Conservation (phyloP, 306 rosid genomes). For the Benincasa hispida region DNA sequence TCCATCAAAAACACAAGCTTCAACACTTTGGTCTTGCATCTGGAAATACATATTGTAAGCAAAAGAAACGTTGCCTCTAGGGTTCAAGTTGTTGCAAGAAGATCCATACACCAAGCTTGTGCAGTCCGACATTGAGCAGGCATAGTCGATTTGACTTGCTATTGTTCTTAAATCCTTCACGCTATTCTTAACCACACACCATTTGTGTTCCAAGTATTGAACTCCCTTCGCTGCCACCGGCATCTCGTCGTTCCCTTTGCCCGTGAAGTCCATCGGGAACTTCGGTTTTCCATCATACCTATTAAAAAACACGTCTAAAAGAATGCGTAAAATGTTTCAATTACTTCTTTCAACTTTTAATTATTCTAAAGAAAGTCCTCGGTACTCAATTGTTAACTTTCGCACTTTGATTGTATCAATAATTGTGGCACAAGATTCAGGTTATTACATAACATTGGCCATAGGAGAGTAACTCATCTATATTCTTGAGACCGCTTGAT, state of each 20-base stretch:
- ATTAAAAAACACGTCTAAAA: neutral
- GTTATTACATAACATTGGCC: too few relatives aligned
- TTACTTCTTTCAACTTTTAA: too few relatives aligned
- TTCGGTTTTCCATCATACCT: slow-evolving; percentile 47
- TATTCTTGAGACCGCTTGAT: too few relatives aligned
- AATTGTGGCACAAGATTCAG: too few relatives aligned
- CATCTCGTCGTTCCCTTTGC: slow-evolving; percentile 21
- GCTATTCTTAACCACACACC: slow-evolving; percentile 34
- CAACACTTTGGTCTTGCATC: slow-evolving; percentile 41
- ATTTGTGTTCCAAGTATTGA: slow-evolving; percentile 31
- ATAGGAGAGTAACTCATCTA: too few relatives aligned
- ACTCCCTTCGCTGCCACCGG: slow-evolving; percentile 48
- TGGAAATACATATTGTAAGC: slow-evolving; percentile 65
- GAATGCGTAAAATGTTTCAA: too few relatives aligned
- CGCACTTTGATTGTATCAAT: too few relatives aligned
- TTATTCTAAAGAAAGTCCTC: too few relatives aligned
- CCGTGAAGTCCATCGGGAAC: slow-evolving; percentile 42
- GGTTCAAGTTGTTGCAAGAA: slow-evolving; percentile 29
- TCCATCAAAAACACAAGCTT: slow-evolving; percentile 41
- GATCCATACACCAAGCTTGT: slow-evolving; percentile 26
- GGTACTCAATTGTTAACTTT: too few relatives aligned
- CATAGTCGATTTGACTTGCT: slow-evolving; percentile 12
- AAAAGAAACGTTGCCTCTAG: slow-evolving; percentile 23
- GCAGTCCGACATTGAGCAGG: slow-evolving; percentile 51
- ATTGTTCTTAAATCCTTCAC: neutral